Evolutionary conservation across 2,329 filamentous ascomycete genomes (phyloP).

Genomic region (Xylariales sp.): DNA sequence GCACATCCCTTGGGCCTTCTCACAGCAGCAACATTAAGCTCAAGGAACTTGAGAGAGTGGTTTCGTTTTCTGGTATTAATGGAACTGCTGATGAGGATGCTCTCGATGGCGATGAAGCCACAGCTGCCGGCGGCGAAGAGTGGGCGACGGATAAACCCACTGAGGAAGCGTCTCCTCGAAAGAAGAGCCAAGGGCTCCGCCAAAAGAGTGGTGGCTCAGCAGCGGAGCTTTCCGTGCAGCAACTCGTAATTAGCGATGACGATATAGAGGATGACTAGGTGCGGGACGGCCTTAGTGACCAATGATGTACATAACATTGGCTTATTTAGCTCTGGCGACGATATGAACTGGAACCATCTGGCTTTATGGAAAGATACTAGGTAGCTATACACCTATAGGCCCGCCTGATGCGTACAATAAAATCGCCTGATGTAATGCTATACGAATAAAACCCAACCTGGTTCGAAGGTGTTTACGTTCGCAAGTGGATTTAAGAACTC

Average conservation of each 20-base stretch:
- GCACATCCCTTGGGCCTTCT: neutral
- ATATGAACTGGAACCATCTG: no score
- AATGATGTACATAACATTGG: no score
- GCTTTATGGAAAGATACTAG: no score
- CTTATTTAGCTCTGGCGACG: no score
- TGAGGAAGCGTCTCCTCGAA: conserved; percentile 48
- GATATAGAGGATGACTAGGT: conserved; percentile 77
- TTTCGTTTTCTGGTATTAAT: conserved; percentile 58
- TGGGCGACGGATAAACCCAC: conserved; percentile 61
- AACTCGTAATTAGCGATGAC: conserved; percentile 73
- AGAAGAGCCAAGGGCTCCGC: conserved; percentile 36
- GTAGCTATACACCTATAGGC: no score
- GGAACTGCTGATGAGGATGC: conserved; percentile 24
- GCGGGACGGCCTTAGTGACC: no score
- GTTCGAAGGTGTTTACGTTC: no score
- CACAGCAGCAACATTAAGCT: conserved; percentile 1
- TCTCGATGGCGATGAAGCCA: conserved; percentile 34
- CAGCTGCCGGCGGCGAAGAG: conserved; percentile 34
- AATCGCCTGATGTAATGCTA: no score
- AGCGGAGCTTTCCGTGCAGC: conserved; percentile 45
- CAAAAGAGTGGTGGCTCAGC: conserved; percentile 19
- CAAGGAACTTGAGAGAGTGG: conserved; percentile 54
- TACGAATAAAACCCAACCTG: no score
- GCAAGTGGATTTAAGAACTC: no score
- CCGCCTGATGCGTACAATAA: no score